Evolutionary conservation across 805 yeast species (phyloP), one percentile per base, ranked within the genome.

Genomic region (Lipomyces lipofer): DNA sequence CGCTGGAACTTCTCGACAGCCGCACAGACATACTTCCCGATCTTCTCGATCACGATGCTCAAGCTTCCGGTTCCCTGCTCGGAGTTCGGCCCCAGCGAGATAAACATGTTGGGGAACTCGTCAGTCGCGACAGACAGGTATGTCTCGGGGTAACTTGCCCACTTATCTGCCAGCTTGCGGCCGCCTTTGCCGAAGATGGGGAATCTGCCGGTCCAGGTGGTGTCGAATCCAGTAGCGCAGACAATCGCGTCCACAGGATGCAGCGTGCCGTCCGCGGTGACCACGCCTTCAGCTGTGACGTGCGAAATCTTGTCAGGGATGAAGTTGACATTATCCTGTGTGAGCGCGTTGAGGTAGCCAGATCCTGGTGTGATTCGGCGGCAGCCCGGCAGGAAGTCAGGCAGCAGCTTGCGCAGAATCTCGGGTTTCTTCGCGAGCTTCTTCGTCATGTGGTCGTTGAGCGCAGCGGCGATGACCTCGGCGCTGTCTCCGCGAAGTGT

Each of bases 341-440:
- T 36, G 9, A 61, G 25, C 9, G 59, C 49, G 35, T 54, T 50
- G 28, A 61, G 52, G 27, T 61, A 61, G 21, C 60, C 62, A 4
- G 52, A 46, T 43, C 64, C 64, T 13, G 64, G 64, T 2, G 64
- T 61, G 40, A 59, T 43, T 9, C 64, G 43, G n/a, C 64, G 57
- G 52, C 64, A 61, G n/a, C 58, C 57, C 2, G 54, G 52, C 7
- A 62, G 49, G 30, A 54, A 61, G 22, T 51, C 47, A 9, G 64
- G 64, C 21, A 52, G 30, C 22, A 61, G 44, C 8, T 51, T 42
- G n/a, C 43, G 32, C 29, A 45, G 24, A 21, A 56, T 44, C 19
- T 56, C 60, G 7, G 60, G 54, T n/a, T 44, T 35, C 28, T 15
- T 27, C 8, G 55, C 56, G 15, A 52, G 48, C 33, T 52, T 52